Percentiles rank a stretch among this genome's conserved stretches.
phyloP scores from a whole-genome alignment of 1,284 basidiomycete genomes.

The Microbotryomycetes sp. region DNA sequence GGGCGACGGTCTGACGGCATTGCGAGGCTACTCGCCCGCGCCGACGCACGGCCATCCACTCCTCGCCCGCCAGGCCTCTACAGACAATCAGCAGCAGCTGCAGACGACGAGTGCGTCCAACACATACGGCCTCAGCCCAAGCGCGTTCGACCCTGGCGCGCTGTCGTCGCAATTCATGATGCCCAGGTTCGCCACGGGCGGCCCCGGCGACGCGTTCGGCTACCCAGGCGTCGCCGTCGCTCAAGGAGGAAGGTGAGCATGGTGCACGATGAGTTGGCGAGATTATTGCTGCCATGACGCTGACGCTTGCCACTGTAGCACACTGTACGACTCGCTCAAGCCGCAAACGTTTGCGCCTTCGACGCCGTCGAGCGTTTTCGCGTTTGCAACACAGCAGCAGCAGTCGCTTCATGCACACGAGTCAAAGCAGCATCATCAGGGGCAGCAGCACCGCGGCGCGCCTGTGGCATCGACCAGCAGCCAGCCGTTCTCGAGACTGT shows the following conservation, averaged over 20 bases:
- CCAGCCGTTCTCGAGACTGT: neutral
- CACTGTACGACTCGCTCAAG: neutral
- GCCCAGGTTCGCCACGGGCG: slow-evolving; percentile 23
- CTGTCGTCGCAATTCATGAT: slow-evolving; percentile 23
- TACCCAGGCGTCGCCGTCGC: slow-evolving; percentile 15
- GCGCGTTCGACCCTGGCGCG: slow-evolving; percentile 21
- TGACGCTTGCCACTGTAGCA: neutral
- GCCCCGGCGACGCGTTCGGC: slow-evolving; percentile 19
- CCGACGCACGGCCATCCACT: neutral
- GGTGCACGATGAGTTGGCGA: no score
- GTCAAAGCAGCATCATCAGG: neutral
- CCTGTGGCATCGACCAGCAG: slow-evolving; percentile 4
- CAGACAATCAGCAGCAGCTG: neutral
- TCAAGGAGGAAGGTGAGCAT: slow-evolving; percentile 4
- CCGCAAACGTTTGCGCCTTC: neutral
- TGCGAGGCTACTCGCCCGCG: neutral
- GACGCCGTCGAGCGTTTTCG: neutral
- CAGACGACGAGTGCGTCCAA: neutral
- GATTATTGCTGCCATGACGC: neutral
- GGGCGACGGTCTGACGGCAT: neutral
- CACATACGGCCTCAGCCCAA: slow-evolving; percentile 10
- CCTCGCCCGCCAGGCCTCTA: neutral
- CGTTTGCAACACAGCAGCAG: neutral
- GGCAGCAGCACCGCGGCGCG: neutral
- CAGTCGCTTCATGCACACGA: neutral